Evolutionary conservation across 2,329 filamentous ascomycete species (phyloP), one percentile per base, ranked within the genome.

Genomic region (Aspergillus sojae): DNA sequence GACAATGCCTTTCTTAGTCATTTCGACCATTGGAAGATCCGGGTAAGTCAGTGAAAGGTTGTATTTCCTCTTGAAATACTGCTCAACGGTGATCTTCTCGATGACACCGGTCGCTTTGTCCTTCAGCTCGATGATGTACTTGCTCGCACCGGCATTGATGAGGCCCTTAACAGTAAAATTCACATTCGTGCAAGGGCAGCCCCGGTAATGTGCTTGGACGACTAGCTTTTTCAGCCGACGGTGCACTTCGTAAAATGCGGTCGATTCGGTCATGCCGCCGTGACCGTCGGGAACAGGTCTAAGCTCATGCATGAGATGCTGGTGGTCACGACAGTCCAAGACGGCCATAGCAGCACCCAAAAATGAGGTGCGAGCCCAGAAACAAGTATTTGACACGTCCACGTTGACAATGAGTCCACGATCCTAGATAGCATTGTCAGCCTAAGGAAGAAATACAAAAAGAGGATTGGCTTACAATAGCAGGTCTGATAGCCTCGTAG

Each of bases 381-480:
- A 99, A 14, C 91, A 91, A 0, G 92, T 91, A 74, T 98, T 97
- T 62, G 94, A 90, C 34, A 97, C 91, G 72, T 99, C 94, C 12
- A 96, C 88, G 70, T 97, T 98, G 74, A 99, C 81, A 0, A 91
- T 88, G 6, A 98, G 83, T 10, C 87, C 87, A 30, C 86, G 85
- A 36, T 86, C 84, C 72, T 85, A 73, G 7, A n/a, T 64, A 19
- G 41, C 19, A 75, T 36, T 75, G 75, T 76, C 64, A 74, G 66
- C 58, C 41, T 58, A 16, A 36, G 48, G 58, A n/a, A 56, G 28
- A 59, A 61, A 30, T 19, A 11, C 63, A 61, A 58, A 52, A 46
- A 26, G 30, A n/a, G 34, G 7, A 14, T 46, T 30, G 34, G 60
- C 72, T 76, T 77, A 85, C 84, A 65, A 92, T 84, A 54, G 89